These are phyloP conservation scores for Boletus pseudopeckii DNA, from an alignment of 768 basidiomycete species.

Conservation along the genomic window DNA sequence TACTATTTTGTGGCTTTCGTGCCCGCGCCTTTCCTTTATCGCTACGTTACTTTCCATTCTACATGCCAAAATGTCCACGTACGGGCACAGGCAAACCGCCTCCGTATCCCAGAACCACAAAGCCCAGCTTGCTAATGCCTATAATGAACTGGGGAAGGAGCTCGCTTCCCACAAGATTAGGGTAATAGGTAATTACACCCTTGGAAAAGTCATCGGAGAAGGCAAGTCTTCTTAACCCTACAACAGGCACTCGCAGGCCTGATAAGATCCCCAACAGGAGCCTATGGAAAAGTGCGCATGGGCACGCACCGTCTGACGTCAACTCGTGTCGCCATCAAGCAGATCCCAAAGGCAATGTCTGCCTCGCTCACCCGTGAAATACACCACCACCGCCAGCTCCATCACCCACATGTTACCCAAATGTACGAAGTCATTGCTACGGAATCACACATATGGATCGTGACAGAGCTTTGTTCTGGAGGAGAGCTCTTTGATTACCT, in stretches of 20 bases:
- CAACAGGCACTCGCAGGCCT: constrained; percentile 12
- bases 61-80: constrained; percentile 43
- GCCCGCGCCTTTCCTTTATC: constrained; percentile 37
- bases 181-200: constrained; percentile 91
- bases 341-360: constrained; percentile 93
- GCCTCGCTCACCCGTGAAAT: constrained; percentile 93
- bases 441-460: constrained; percentile 93
- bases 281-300: constrained; percentile 93
- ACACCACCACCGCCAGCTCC: constrained; percentile 95
- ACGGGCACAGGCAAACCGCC: constrained; percentile 57
- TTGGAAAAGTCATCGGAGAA: constrained; percentile 94
- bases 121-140: constrained; percentile 89
- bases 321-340: constrained; percentile 93
- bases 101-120: constrained; percentile 74
- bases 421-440: constrained; percentile 98
- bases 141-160: constrained; percentile 96
- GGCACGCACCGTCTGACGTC: constrained; percentile 92
- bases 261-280: constrained; percentile 50
- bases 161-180: constrained; percentile 86
- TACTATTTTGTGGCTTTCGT: constrained; percentile 27
- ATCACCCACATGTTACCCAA: constrained; percentile 93
- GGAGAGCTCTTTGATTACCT: constrained; percentile 99
- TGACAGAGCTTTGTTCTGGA: constrained; percentile 94
- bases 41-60: constrained; percentile 26
- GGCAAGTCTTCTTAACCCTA: constrained; percentile 46